Conservation (phyloP, 768 basidiomycete genomes). For the Pleurotus pulmonarius region DNA sequence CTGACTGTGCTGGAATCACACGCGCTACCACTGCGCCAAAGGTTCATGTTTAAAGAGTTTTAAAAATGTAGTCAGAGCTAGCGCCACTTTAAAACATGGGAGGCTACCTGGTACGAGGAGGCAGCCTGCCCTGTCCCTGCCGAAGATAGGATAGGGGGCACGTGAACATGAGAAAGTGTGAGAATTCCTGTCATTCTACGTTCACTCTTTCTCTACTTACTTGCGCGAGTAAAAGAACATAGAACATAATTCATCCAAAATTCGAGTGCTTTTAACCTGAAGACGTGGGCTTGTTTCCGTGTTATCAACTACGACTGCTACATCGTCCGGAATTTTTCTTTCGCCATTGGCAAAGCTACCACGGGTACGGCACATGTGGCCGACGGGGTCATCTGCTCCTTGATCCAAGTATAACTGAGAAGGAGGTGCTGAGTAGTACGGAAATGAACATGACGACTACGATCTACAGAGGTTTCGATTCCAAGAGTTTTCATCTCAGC, state of each 20-base stretch:
- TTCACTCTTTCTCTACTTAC: too few species aligned
- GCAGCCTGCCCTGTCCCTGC: too few species aligned
- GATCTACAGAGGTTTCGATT: not conserved
- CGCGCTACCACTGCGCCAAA: constrained; percentile 14
- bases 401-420: not conserved
- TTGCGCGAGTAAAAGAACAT: too few species aligned
- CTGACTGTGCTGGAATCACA: constrained; percentile 9
- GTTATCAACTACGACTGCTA: not conserved
- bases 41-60: not conserved
- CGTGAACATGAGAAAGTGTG: too few species aligned
- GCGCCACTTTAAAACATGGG: too few species aligned
- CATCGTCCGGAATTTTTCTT: not conserved
- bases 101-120: too few species aligned
- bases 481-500: not conserved
- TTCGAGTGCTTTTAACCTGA: not conserved
- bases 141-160: too few species aligned
- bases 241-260: not conserved
- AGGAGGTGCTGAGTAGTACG: not conserved
- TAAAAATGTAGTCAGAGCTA: too few species aligned
- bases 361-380: too few species aligned
- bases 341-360: not conserved
- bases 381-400: not conserved
- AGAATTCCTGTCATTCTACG: too few species aligned
- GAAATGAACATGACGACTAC: not conserved
- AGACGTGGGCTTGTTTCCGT: not conserved